phyloP scores from a whole-genome alignment of 169 alveolate species.

The Ichthyophthirius multifiliis region DNA sequence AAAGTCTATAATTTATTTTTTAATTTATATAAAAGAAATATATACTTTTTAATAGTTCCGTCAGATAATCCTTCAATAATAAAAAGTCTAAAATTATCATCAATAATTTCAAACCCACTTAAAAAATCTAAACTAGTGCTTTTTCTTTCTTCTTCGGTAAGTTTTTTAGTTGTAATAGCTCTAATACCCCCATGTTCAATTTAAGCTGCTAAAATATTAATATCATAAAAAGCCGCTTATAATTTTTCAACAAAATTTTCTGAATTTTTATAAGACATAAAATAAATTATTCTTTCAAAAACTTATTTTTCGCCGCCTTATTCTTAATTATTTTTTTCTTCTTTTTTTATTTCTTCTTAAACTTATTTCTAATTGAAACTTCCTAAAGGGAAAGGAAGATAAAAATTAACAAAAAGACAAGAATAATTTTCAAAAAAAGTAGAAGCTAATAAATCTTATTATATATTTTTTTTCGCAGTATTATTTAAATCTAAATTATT shows the following conservation, averaged over 20 bases:
- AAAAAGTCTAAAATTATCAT: constrained; percentile 60
- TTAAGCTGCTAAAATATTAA: constrained; percentile 42
- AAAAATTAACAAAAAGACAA: neutral
- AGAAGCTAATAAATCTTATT: constrained; percentile 5
- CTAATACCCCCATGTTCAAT: constrained; percentile 27
- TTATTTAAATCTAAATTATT: constrained; percentile 59
- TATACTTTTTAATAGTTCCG: constrained; percentile 49
- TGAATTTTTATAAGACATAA: constrained; percentile 50
- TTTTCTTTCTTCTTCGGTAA: constrained; percentile 62
- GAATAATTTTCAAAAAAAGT: constrained; percentile 12
- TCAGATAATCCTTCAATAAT: constrained; percentile 76
- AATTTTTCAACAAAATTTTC: constrained; percentile 39
- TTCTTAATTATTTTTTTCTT: neutral
- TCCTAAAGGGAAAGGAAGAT: neutral
- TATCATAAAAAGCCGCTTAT: constrained; percentile 28
- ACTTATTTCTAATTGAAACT: neutral
- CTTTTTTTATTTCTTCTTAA: neutral
- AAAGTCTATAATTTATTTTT: constrained; percentile 11
- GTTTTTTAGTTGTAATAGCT: constrained; percentile 54
- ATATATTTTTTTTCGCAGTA: constrained; percentile 62
- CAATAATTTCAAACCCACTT: constrained; percentile 74
- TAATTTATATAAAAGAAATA: too few relatives aligned
- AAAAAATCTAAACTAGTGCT: constrained; percentile 61
- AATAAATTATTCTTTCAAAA: constrained; percentile 55
- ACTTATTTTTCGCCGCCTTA: constrained; percentile 5